phyloP scores from a whole-genome alignment of 2,329 filamentous ascomycete species.

The Colletotrichum endophyticum region DNA sequence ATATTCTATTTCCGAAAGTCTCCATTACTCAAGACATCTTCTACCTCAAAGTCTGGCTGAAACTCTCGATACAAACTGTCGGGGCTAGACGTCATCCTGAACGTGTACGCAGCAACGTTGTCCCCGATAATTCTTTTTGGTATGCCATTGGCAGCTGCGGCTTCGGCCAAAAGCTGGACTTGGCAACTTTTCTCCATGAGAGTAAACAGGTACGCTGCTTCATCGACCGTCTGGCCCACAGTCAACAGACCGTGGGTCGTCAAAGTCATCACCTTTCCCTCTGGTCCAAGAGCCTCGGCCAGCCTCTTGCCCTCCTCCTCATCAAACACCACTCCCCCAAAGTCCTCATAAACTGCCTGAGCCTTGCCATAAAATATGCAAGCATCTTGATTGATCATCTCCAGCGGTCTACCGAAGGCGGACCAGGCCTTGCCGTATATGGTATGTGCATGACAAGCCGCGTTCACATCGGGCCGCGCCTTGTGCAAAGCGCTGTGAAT shows the following conservation, averaged over 20 bases:
- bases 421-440: conserved; percentile 71
- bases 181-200: conserved; percentile 70
- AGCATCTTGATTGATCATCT: conserved; percentile 75
- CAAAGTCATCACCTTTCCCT: conserved; percentile 43
- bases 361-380: conserved; percentile 62
- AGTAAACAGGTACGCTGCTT: conserved; percentile 73
- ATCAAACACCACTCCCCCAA: conserved; percentile 49
- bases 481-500: conserved; percentile 75
- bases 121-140: neutral
- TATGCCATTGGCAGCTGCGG: conserved; percentile 37
- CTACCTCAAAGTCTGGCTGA: conserved; percentile 21
- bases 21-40: conserved; percentile 16
- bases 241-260: conserved; percentile 73
- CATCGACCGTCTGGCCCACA: conserved; percentile 72
- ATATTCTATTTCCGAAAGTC: conserved; percentile 10
- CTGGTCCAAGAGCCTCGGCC: neutral
- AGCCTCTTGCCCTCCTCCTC: conserved; percentile 38
- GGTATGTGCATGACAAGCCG: conserved; percentile 74
- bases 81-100: conserved; percentile 15
- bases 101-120: neutral
- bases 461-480: conserved; percentile 67
- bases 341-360: neutral
- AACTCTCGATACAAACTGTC: conserved; percentile 24
- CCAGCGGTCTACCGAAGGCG: conserved; percentile 66
- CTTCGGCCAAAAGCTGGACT: conserved; percentile 62